phyloP scores from a whole-genome alignment of 202 grass and related monocot genomes.

The Tripidium arundinaceum region DNA sequence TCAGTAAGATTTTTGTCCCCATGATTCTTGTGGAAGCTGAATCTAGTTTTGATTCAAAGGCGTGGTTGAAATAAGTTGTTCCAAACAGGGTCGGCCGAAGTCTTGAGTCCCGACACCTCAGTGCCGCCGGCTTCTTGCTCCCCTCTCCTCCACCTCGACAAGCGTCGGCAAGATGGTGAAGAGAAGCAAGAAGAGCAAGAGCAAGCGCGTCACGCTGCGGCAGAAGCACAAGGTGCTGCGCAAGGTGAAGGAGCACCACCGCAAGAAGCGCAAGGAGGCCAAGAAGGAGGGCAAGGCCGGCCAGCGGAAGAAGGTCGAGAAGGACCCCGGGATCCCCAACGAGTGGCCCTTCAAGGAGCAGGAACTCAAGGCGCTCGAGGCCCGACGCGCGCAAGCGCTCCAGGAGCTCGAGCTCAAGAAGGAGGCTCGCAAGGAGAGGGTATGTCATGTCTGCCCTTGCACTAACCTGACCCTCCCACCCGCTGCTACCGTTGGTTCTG shows the following conservation, averaged over 20 bases:
- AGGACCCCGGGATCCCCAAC: constrained; percentile 93
- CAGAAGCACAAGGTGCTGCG: constrained; percentile 92
- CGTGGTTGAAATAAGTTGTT: too few relatives aligned
- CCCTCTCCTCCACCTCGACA: not conserved
- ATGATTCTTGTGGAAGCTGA: too few relatives aligned
- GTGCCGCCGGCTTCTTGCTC: not conserved
- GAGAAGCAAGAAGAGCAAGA: constrained; percentile 84
- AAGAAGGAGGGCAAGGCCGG: constrained; percentile 55
- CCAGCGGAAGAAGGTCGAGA: constrained; percentile 69
- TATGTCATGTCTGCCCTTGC: not conserved
- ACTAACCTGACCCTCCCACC: too few relatives aligned
- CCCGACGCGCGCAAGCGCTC: constrained; percentile 48
- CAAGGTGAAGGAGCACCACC: constrained; percentile 98
- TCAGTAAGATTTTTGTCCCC: too few relatives aligned
- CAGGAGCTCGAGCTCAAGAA: constrained; percentile 89
- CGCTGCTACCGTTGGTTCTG: not conserved
- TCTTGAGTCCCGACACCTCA: not conserved
- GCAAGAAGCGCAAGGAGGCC: constrained; percentile 98
- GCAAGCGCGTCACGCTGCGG: constrained; percentile 74
- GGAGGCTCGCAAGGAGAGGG: constrained; percentile 86
- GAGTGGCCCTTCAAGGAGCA: constrained; percentile 98
- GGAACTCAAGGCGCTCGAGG: constrained; percentile 86
- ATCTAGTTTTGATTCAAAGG: too few relatives aligned
- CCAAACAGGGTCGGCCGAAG: too few relatives aligned
- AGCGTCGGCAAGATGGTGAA: constrained; percentile 38